Base-by-base conservation (phyloP, 2,329 filamentous ascomycete species). In the Scleromitrula shiraiana region DNA sequence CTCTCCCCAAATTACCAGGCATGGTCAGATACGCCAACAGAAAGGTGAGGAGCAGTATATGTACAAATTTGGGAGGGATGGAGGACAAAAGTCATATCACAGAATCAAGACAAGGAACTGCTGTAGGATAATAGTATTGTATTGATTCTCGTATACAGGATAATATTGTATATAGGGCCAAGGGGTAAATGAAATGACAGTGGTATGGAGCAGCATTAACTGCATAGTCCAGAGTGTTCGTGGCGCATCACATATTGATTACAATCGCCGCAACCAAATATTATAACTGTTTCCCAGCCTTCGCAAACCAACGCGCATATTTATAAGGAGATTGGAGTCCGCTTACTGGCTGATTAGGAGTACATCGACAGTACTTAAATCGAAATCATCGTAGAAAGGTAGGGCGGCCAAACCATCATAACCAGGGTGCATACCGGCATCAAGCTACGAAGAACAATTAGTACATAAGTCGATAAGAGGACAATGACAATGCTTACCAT, bases 331-430 rank as follows among this genome's bases (percentile, higher is more conserved):
- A 50, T 51, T 27, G 51, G 55, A 41, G 54, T 30, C 53, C 62
- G 82, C 90, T 86, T 94, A 97, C 93, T 98, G 93, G 82, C 89
- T 97, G 63, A 98, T 95, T 56, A 98, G 76, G 46, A 98, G 85
- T 60, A 98, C 85, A 66, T 98, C 93, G 57, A 98, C 90, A 2
- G 88, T 95, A 69, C 91, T 96, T 17, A 98, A 76, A 64, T 98
- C 93, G 68, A 97, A 98, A 63, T 97, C 90, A 66, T 98, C 93
- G 68, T 96, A 98, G 71, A 96, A 98, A 0, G 93, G 93, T 42
- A 98, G 80, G 8, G 88, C 86, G 2, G 90, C 88, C 52, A 97
- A 82, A 30, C 93, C 93, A 62, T 97, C 90, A 67, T 96, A 95
- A 7, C 88, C 93, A 42, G 93, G 90, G 67, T 98, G 93, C 71